Percentiles rank a stretch among this genome's conserved stretches.
Conservation (phyloP, 73 alveolate genomes). For the Stentor roeselii region DNA sequence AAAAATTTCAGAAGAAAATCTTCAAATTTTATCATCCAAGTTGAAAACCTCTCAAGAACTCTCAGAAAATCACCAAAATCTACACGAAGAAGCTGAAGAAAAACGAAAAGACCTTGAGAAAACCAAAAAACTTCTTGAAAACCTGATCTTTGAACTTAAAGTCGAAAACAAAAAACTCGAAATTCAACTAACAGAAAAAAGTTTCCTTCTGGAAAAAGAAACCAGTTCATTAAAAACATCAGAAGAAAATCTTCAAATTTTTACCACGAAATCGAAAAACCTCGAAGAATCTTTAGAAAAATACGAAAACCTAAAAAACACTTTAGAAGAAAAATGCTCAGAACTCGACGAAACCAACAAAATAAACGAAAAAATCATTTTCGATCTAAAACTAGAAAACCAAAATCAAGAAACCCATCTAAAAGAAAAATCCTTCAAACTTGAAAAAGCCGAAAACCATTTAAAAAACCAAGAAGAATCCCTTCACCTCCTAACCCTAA, state of each 20-base stretch:
- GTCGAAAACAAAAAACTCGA: neutral
- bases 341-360: neutral
- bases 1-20: neutral
- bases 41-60: neutral
- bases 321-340: too few relatives aligned
- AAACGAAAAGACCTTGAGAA: neutral
- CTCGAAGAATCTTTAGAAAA: neutral
- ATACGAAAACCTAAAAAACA: neutral
- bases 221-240: too few relatives aligned
- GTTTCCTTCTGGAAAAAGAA: neutral
- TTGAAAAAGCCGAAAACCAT: neutral
- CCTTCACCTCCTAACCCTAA: too few relatives aligned
- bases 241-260: too few relatives aligned
- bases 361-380: neutral
- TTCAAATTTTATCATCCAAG: too few relatives aligned
- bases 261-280: too few relatives aligned
- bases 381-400: neutral
- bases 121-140: neutral
- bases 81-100: neutral
- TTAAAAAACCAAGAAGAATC: neutral
- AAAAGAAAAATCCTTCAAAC: neutral
- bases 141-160: neutral
- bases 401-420: neutral
- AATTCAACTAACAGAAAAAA: neutral
- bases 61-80: neutral